These are phyloP conservation scores for Hanseniaspora mollemarum DNA, from an alignment of 805 yeast species.

Conservation along the genomic window DNA sequence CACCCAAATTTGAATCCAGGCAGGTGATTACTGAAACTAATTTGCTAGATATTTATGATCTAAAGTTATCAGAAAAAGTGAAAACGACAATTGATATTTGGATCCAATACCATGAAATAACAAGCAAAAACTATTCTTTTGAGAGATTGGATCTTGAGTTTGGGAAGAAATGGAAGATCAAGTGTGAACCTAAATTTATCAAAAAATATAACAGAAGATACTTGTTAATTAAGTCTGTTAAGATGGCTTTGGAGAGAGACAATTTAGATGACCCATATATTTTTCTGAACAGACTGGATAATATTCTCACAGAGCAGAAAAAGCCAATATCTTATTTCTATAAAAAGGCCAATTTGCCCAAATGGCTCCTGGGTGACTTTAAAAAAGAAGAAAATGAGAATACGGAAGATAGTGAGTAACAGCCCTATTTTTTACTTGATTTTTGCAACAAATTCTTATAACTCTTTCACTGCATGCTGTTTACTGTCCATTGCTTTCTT, in stretches of 20 bases:
- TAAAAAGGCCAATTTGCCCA: constrained; percentile 18
- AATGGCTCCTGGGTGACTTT: constrained; percentile 8
- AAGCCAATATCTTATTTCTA: constrained; percentile 18
- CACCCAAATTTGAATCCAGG: constrained; percentile 3
- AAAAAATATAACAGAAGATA: constrained; percentile 19
- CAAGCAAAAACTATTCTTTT: constrained; percentile 17
- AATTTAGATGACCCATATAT: constrained; percentile 12
- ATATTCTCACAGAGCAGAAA: constrained; percentile 10
- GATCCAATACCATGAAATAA: constrained; percentile 18
- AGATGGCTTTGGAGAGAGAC: constrained; percentile 14
- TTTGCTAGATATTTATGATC: constrained; percentile 18
- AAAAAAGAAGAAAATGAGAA: not conserved
- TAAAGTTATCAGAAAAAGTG: constrained; percentile 18
- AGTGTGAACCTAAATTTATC: constrained; percentile 18
- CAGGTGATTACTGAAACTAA: constrained; percentile 16
- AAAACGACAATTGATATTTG: constrained; percentile 18
- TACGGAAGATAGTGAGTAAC: not conserved
- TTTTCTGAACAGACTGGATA: constrained; percentile 15
- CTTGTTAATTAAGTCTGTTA: constrained; percentile 17
- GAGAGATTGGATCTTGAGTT: constrained; percentile 16
- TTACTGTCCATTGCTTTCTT: too few relatives aligned
- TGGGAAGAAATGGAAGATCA: constrained; percentile 19
- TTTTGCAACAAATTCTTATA: too few relatives aligned
- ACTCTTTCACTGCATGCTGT: too few relatives aligned
- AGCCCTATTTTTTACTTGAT: too few relatives aligned